Conservation (phyloP, 2,329 filamentous ascomycete species). For the Dactylellina leptospora region DNA sequence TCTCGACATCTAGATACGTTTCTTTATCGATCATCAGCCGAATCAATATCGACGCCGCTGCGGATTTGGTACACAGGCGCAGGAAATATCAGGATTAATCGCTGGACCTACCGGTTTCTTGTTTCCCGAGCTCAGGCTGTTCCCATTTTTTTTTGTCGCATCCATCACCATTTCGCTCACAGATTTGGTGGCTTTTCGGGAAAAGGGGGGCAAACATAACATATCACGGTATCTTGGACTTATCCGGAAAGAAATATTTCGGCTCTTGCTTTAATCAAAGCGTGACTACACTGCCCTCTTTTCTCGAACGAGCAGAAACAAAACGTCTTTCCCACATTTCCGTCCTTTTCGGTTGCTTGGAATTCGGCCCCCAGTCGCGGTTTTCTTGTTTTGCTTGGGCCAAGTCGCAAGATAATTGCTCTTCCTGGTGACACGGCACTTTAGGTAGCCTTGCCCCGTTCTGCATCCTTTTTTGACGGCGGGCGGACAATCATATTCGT, state of each 20-base stretch:
- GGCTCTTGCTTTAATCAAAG: slow-evolving; percentile 20
- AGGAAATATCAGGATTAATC: slow-evolving; percentile 8
- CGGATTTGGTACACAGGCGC: slow-evolving; percentile 8
- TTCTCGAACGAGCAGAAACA: not conserved
- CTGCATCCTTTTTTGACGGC: too few relatives aligned
- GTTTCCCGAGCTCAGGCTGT: not conserved
- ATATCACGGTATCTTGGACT: slow-evolving; percentile 35
- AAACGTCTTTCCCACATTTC: not conserved
- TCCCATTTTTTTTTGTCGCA: slow-evolving; percentile 1
- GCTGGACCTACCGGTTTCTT: not conserved
- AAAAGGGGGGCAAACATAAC: slow-evolving; percentile 40
- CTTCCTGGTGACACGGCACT: slow-evolving; percentile 13
- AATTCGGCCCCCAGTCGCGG: not conserved
- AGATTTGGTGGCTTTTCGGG: slow-evolving; percentile 10
- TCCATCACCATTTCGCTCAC: not conserved
- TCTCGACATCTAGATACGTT: slow-evolving; percentile 23
- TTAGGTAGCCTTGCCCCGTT: not conserved
- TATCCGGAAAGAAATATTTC: slow-evolving; percentile 41
- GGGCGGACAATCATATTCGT: slow-evolving; percentile 2
- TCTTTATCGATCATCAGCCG: slow-evolving; percentile 23
- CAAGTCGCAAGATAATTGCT: slow-evolving; percentile 36
- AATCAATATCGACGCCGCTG: slow-evolving; percentile 1
- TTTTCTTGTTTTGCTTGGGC: slow-evolving; percentile 13
- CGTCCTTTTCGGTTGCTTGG: not conserved
- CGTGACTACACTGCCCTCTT: slow-evolving; percentile 13